Base-by-base conservation (phyloP, 2,329 filamentous ascomycete species). In the Exophiala sideris region DNA sequence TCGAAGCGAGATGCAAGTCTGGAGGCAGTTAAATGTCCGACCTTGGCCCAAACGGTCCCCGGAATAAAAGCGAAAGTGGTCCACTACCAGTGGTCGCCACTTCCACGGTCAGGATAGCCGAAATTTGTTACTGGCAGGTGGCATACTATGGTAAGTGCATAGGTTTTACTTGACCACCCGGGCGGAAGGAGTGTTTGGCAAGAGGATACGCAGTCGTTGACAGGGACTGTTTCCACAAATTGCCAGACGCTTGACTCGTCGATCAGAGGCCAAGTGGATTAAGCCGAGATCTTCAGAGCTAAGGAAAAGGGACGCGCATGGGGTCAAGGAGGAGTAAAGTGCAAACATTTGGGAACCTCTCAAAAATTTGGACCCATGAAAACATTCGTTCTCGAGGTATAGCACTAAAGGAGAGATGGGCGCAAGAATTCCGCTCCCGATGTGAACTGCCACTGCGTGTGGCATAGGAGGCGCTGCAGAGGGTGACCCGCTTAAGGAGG, bases 1-100 rank as follows among this genome's bases (percentile, higher is more conserved):
- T 44, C 57, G 54, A 57, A 57, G 54, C 57, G 51, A 60, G 54
- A 50, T 53, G 57, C 51, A 51, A 46, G 42, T 47, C 52, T 50
- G 48, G 57, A 50, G 48, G 44, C 44, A 52, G 39, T 29, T 44
- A 51, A 59, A 52, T 48, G 57, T 41, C 57, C 51, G 47, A 52
- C 45, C 54, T 54, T 60, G 51, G 54, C 48, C 49, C 20, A 41
- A 55, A 39, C 48, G 46, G 42, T 53, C 42, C 51, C 51, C 41
- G 38, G 54, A 45, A 24, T 40, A 36, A 50, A 50, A 47, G 49
- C 48, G 48, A 55, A 33, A 50, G 51, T 48, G 52, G 52, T 50
- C 41, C 45, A 34, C 55, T 51, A 45, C 42, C 33, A 51, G 47
- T 55, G 51, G 51, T 57, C 51, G 57, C 54, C 57, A 57, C 57